A percentile compares a stretch with the other conserved stretches of the same genome.
Conservation (phyloP, 208 protist species). For the Wallacemonas sp. region DNA sequence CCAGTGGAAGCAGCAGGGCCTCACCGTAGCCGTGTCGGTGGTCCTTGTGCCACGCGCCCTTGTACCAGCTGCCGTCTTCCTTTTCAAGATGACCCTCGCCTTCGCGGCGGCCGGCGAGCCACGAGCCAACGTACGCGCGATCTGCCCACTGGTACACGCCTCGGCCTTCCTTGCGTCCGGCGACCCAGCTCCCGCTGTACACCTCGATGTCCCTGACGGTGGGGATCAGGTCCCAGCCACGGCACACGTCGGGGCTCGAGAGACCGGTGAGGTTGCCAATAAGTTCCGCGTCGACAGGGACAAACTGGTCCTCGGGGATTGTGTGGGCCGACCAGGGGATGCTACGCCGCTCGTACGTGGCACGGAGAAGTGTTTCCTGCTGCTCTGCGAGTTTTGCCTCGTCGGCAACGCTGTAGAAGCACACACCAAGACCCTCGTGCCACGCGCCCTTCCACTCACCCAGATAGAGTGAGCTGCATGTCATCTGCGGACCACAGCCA, state of each 20-base stretch:
- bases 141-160: constrained; percentile 85
- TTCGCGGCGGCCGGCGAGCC: constrained; percentile 60
- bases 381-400: constrained; percentile 11
- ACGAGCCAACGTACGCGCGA: constrained; percentile 77
- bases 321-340: constrained; percentile 47
- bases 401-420: constrained; percentile 56
- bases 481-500: constrained; percentile 7
- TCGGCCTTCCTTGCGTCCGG: constrained; percentile 64
- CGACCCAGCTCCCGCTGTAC: constrained; percentile 87
- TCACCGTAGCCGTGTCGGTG: constrained; percentile 67
- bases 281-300: not conserved
- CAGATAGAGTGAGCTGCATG: constrained; percentile 61
- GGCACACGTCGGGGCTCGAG: not conserved
- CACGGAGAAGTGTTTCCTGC: constrained; percentile 24
- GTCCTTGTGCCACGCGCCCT: constrained; percentile 78
- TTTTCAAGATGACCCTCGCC: constrained; percentile 68
- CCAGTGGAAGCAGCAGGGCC: constrained; percentile 40
- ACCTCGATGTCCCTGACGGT: constrained; percentile 48
- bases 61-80: constrained; percentile 67
- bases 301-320: constrained; percentile 3
- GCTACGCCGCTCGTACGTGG: constrained; percentile 40
- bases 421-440: constrained; percentile 63
- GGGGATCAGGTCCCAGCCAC: constrained; percentile 9
- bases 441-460: constrained; percentile 66
- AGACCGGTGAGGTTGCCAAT: constrained; percentile 10